Evolutionary conservation across 2,329 filamentous ascomycete genomes (phyloP).

Genomic region (Phoma sp.): DNA sequence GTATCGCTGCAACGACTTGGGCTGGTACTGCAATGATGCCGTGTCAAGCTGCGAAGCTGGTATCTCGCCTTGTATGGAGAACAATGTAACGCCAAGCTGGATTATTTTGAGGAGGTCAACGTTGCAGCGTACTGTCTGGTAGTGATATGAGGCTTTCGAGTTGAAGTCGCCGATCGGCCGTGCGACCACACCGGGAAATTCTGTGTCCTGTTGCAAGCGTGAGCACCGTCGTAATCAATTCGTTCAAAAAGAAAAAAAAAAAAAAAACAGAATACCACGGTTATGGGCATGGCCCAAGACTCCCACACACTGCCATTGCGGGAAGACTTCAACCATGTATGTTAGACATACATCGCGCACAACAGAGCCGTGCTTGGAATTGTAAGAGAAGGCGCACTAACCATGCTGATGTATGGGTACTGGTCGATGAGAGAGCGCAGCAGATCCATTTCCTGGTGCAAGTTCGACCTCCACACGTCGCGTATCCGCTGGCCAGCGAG

Average conservation of each 20-base stretch:
- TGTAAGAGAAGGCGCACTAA: conserved; percentile 55
- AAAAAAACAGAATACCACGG: conserved; percentile 16
- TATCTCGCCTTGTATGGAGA: conserved; percentile 87
- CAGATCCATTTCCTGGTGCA: conserved; percentile 87
- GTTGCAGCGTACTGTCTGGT: conserved; percentile 95
- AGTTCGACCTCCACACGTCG: conserved; percentile 93
- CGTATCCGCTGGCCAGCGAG: conserved; percentile 77
- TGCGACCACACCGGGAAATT: conserved; percentile 97
- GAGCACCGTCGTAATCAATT: conserved; percentile 16
- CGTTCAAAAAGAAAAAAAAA: not conserved
- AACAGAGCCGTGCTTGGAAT: not conserved
- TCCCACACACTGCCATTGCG: conserved; percentile 9
- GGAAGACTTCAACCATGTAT: conserved; percentile 17
- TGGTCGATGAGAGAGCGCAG: conserved; percentile 83
- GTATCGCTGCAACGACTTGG: conserved; percentile 57
- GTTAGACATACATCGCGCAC: conserved; percentile 10
- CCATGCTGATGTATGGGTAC: conserved; percentile 97
- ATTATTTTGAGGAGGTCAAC: conserved; percentile 98
- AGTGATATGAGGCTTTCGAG: conserved; percentile 97
- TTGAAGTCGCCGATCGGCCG: conserved; percentile 93
- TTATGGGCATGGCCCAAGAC: not conserved
- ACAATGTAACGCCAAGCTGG: conserved; percentile 92
- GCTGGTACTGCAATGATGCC: conserved; percentile 49
- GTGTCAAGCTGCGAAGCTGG: conserved; percentile 71
- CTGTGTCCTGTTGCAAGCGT: conserved; percentile 73